Evolutionary conservation across 2,329 filamentous ascomycete genomes (phyloP), one percentile per base, ranked within the genome.

Genomic region (Aspergillus neotritici): DNA sequence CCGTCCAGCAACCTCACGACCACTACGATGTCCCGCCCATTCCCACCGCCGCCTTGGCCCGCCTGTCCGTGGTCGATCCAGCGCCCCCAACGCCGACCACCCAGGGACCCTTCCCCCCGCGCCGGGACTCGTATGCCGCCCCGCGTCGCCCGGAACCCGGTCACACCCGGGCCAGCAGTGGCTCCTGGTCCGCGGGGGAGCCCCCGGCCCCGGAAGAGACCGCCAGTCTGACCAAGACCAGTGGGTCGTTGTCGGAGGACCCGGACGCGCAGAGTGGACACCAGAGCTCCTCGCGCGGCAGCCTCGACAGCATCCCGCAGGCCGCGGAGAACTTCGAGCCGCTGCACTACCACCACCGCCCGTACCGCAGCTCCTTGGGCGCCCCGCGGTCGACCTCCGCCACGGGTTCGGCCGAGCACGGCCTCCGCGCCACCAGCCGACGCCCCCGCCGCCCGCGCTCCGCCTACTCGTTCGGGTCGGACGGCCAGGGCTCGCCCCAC

Each of bases 401-500:
- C n/a, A 54, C 57, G 9, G 65, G 62, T 5, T 60, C 56, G 15
- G 62, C 66, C 4, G 79, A 83, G 28, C 68, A 70, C 42, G 72
- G 66, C 12, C 64, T 70, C 3, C 68, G 70, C 29, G 74, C 79
- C 47, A 78, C 79, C 50, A 79, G 81, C 36, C 79, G 47, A 28
- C 47, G 76, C 8, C 49, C 85, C 49, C 76, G 78, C 32, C 77
- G 90, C 40, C 89, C 89, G 4, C 76, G 76, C 16, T 95, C 90
- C 10, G 74, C 83, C 4, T 90, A 89, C 64, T 93, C 87, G 2
- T 74, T 79, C 11, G 78, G 78, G 37, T 88, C 86, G 12, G 88
- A 94, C 37, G 68, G 84, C 29, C 72, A 71, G 50, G 68, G 73
- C 31, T 79, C 78, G 13, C 75, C 76, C 12, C 67, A 66, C 41